A percentile compares a stretch with the other conserved stretches of the same genome.
Conservation (phyloP, 2,329 filamentous ascomycete species). For the Trichoderma aggressivum region DNA sequence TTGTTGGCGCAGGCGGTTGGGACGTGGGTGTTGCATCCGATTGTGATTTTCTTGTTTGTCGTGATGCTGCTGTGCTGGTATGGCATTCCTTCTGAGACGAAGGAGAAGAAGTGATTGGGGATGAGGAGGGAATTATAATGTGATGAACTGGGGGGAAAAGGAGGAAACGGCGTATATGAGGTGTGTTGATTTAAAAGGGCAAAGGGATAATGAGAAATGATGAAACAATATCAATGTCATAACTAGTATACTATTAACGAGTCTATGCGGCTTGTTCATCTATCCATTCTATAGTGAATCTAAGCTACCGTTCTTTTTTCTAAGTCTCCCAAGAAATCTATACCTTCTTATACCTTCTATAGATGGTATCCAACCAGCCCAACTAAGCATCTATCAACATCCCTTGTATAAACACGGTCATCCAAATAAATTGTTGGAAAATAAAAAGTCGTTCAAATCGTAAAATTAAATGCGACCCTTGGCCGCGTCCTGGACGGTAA, state of each 20-base stretch:
- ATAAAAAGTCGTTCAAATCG: not conserved
- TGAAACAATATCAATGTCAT: not conserved
- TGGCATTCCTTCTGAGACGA: conserved; percentile 51
- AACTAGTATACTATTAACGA: not conserved
- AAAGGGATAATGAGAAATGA: not conserved
- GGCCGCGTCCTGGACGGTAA: conserved; percentile 67
- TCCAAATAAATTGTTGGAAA: not conserved
- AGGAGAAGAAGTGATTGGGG: conserved; percentile 54
- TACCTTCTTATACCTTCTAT: conserved; percentile 5
- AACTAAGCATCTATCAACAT: not conserved
- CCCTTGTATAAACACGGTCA: not conserved
- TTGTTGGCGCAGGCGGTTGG: conserved; percentile 59
- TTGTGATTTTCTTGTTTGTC: conserved; percentile 62
- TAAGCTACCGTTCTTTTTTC: not conserved
- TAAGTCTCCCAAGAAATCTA: not conserved
- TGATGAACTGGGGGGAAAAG: not conserved
- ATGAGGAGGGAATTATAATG: not conserved
- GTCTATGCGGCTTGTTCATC: not conserved
- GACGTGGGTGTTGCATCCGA: conserved; percentile 63
- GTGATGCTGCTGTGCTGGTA: conserved; percentile 67
- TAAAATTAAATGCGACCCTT: conserved; percentile 38
- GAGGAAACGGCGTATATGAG: not conserved
- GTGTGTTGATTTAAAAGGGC: not conserved
- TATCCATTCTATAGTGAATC: conserved; percentile 3
- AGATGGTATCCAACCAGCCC: not conserved